Evolutionary conservation across 371 early-diverging fungal genomes (phyloP).

Genomic region (Amoeboaphelidium protococcarum): DNA sequence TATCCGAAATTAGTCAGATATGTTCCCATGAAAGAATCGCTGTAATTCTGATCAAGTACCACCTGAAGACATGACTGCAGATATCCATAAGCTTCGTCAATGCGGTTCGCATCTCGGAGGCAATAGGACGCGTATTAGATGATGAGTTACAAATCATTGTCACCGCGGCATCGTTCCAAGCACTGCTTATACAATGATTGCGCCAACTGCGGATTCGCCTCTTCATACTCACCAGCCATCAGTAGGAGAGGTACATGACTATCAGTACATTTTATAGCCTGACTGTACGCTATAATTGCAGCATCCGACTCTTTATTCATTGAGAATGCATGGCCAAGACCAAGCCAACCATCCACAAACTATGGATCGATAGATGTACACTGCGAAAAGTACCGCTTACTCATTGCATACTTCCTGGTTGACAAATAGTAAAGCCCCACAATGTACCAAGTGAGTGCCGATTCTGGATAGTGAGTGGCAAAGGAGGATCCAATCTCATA

Average conservation of each 20-base stretch:
- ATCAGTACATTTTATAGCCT: slow-evolving; percentile 16
- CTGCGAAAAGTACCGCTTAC: slow-evolving; percentile 12
- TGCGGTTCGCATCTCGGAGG: neutral
- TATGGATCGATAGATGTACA: slow-evolving; percentile 25
- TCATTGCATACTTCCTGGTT: neutral
- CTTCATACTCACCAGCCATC: slow-evolving; percentile 23
- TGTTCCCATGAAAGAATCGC: too few species aligned
- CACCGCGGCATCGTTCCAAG: slow-evolving; percentile 15
- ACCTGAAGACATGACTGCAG: too few species aligned
- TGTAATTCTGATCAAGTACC: too few species aligned
- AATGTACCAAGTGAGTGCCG: slow-evolving; percentile 32
- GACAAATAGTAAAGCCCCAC: slow-evolving; percentile 42
- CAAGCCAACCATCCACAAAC: slow-evolving; percentile 44
- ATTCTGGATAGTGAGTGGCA: slow-evolving; percentile 19
- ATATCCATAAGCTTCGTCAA: neutral
- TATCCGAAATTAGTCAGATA: too few species aligned
- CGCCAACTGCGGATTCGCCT: slow-evolving; percentile 9
- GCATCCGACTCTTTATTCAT: slow-evolving; percentile 41
- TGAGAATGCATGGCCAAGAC: slow-evolving; percentile 48
- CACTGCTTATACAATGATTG: slow-evolving; percentile 19
- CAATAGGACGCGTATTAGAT: neutral
- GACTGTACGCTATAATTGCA: slow-evolving; percentile 43
- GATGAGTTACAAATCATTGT: neutral
- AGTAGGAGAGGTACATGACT: slow-evolving; percentile 32
- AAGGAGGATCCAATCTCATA: too few species aligned